These are phyloP conservation scores for Eragrostis tef DNA, from an alignment of 202 grass and related monocot genomes.

Conservation along the genomic window DNA sequence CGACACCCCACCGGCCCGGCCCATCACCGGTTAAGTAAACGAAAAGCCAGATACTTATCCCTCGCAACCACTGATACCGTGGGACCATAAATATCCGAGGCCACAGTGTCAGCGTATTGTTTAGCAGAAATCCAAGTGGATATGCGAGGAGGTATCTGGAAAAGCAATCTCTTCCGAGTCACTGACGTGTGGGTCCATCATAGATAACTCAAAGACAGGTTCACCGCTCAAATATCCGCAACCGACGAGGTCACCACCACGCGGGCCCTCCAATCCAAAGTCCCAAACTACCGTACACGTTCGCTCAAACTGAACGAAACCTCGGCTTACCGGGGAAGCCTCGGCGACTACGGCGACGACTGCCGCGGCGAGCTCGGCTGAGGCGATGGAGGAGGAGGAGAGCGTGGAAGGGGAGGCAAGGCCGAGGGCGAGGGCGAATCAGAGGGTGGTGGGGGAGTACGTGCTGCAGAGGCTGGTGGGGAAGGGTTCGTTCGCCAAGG, in stretches of 20 bases:
- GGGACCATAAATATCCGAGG: fast-evolving
- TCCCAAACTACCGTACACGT: slow-evolving; percentile 31
- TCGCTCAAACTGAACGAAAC: slow-evolving; percentile 11
- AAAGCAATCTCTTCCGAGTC: not conserved
- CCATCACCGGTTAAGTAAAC: not conserved
- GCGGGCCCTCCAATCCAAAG: slow-evolving; percentile 48
- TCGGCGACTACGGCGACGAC: slow-evolving; percentile 4
- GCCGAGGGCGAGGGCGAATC: not conserved
- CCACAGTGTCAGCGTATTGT: not conserved
- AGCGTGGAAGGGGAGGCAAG: not conserved
- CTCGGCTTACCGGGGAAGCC: not conserved
- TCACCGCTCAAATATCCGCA: slow-evolving; percentile 27
- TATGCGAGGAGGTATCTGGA: not conserved
- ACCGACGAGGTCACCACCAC: slow-evolving; percentile 10
- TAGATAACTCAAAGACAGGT: not conserved
- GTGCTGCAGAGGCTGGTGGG: slow-evolving; percentile 53
- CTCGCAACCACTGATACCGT: fast-evolving
- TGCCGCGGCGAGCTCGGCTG: not conserved
- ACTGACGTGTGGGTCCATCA: not conserved
- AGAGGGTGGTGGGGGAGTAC: slow-evolving; percentile 55
- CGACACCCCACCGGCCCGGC: not conserved
- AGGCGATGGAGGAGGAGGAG: slow-evolving; percentile 42
- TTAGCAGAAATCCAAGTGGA: fast-evolving
- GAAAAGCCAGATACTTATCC: not conserved
- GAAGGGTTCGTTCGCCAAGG: slow-evolving; percentile 63